Conservation (phyloP, 1,139 yeast genomes). For the Suhomyces atakaporum region DNA sequence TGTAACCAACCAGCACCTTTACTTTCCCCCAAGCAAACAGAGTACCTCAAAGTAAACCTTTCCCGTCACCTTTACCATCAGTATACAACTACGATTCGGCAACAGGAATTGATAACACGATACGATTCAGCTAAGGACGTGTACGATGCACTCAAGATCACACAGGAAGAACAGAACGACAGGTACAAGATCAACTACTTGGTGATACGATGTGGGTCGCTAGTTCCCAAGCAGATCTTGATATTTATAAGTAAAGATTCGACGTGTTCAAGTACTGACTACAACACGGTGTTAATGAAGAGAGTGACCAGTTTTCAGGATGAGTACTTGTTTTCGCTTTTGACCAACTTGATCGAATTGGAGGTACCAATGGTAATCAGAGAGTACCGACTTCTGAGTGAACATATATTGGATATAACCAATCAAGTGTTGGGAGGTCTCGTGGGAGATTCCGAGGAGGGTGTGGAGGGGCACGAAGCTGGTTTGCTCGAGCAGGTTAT, state of each 20-base stretch:
- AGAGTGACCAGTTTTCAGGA: slow-evolving; percentile 10
- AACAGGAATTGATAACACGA: slow-evolving; percentile 15
- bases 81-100: slow-evolving; percentile 7
- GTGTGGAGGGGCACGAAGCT: slow-evolving; percentile 3
- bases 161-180: slow-evolving; percentile 7
- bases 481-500: slow-evolving; percentile 11
- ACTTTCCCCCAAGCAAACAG: slow-evolving; percentile 9
- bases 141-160: slow-evolving; percentile 11
- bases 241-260: slow-evolving; percentile 12
- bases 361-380: slow-evolving; percentile 15
- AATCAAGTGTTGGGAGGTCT: slow-evolving; percentile 12
- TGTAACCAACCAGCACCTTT: slow-evolving; percentile 6
- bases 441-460: slow-evolving; percentile 2
- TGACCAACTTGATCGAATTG: slow-evolving; percentile 15
- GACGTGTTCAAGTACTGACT: slow-evolving; percentile 4
- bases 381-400: slow-evolving; percentile 12
- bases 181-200: slow-evolving; percentile 12
- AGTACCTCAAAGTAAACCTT: slow-evolving; percentile 13
- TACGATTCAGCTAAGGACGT: slow-evolving; percentile 15
- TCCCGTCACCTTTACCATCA: slow-evolving; percentile 10
- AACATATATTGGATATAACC: slow-evolving; percentile 13
- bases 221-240: slow-evolving; percentile 17
- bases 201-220: slow-evolving; percentile 15
- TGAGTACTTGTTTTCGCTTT: slow-evolving; percentile 10
- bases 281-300: slow-evolving; percentile 13